Evolutionary conservation across 768 basidiomycete genomes (phyloP), one percentile per base, ranked within the genome.

Genomic region (Xerocomellus intermedius): DNA sequence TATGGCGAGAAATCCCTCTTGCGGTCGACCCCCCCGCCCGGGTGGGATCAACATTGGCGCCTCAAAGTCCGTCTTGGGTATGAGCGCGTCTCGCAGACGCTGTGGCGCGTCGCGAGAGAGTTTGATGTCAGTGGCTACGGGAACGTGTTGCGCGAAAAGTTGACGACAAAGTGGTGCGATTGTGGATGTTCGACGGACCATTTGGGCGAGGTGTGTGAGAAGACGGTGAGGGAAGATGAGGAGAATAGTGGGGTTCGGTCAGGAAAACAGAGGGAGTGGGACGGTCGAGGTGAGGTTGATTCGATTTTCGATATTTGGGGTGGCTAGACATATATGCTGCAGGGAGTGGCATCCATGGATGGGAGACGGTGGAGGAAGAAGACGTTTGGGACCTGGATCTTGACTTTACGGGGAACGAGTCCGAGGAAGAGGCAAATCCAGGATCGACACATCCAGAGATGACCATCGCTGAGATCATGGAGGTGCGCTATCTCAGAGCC

Each of bases 121-220:
- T 88, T 88, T 56, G 85, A 87, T 61, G 83, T 87, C 3, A 78
- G 83, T 28, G 87, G 88, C 12, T 89, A 88, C 59, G 87, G 87
- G 0, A 73, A 76, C 35, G 81, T 88, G 14, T 72, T 89, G 32
- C 74, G 86, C 28, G 88, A 89, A 59, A 89, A 89, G 69, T 68
- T 89, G 49, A 84, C 83, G 13, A 79, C 77, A 5, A 89, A 88
- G 61, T 89, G 88, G 87, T 89, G 87, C 64, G 87, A 88, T 55
- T 89, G 87, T 69, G 87, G 87, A 2, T 89, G 87, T 65, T 88
- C 86, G 45, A 88, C 87, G 26, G 87, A 88, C 65, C 86, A 89
- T 63, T 73, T 89, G 13, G 84, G 86, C 1, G 87, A 89, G 66
- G 87, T 89, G 16, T 89, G 88, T 58, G 87, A 89, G 72, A 77